Base-by-base conservation (phyloP, 2,329 filamentous ascomycete genomes). In the Colletotrichum sp. region DNA sequence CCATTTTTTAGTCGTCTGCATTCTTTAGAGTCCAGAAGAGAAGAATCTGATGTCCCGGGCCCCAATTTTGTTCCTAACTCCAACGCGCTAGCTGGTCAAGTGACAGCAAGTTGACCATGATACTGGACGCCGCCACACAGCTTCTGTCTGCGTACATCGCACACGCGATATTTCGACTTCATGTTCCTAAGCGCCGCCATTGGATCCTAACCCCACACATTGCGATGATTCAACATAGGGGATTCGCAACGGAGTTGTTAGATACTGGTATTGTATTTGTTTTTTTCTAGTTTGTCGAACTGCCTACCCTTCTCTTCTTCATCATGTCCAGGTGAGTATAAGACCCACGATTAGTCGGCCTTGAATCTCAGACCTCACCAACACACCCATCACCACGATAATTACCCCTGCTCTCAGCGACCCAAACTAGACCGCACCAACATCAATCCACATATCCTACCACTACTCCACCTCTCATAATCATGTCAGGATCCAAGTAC, bases 401-500 rank as follows among this genome's bases (percentile, higher is more conserved):
- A 15, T 3, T 12, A 39, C 8, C 52, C 59, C n/a, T 55, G 39
- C 7, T 15, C n/a, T 16, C 32, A 69, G 18, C n/a, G 44, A 21
- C 44, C 44, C 44, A 52, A 21, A 16, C n/a, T 24, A 68, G 28
- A 13, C 49, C 49, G 13, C 28, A n/a, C 49, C 65, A 68, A 39
- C 65, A 28, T 26, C 30, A 18, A 21, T 7, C 24, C 28, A n/a
- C n/a, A 21, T 7, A 10, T 10, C 28, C 5, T 16, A 36, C n/a
- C 21, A 69, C 24, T 21, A 69, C 24, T 32, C 57, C 30, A 21
- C 34, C 24, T 28, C 30, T 26, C 8, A 15, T 26, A 26, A n/a
- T 39, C 5, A 76, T 76, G 74, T 49, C 74, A 7, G 59, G 64
- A 21, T 65, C 70, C 21, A 65, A 36, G 9, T n/a, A 63, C 71